phyloP scores from a whole-genome alignment of 768 basidiomycete species.

The Ramaria rubella region DNA sequence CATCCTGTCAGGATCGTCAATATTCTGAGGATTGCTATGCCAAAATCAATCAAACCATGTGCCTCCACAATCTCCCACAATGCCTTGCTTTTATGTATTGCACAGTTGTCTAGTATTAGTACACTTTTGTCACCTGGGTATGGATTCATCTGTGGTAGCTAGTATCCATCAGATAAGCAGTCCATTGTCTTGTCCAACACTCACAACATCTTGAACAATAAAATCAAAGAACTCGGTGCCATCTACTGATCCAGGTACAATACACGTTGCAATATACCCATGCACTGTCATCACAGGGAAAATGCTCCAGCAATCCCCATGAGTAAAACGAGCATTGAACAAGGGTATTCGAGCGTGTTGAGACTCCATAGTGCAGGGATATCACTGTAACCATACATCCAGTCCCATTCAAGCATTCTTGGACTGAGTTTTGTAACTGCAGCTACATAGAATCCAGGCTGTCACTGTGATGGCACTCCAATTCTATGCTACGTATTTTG shows the following conservation, averaged over 20 bases:
- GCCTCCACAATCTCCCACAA: constrained; percentile 22
- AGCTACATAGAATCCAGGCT: too few relatives aligned
- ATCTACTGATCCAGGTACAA: constrained; percentile 31
- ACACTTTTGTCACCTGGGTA: constrained; percentile 23
- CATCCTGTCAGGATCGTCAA: constrained; percentile 13
- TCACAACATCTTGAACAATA: constrained; percentile 30
- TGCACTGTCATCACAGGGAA: constrained; percentile 29
- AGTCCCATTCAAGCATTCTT: too few relatives aligned
- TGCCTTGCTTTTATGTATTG: constrained; percentile 23
- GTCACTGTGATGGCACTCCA: too few relatives aligned
- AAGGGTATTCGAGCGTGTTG: too few relatives aligned
- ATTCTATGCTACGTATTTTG: too few relatives aligned
- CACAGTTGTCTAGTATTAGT: constrained; percentile 27
- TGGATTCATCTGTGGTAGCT: constrained; percentile 25
- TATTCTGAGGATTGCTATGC: background rate
- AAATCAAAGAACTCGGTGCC: constrained; percentile 30
- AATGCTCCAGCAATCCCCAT: constrained; percentile 27
- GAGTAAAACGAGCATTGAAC: constrained; percentile 21
- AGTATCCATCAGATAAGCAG: constrained; percentile 12
- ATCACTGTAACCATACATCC: too few relatives aligned
- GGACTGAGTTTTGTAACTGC: too few relatives aligned
- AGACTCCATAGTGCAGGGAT: too few relatives aligned
- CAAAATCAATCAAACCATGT: constrained; percentile 10
- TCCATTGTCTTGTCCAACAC: background rate
- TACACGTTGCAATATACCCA: too few relatives aligned